Conservation (phyloP, 2,329 filamentous ascomycete genomes). For the Aphanoascus verrucosus region DNA sequence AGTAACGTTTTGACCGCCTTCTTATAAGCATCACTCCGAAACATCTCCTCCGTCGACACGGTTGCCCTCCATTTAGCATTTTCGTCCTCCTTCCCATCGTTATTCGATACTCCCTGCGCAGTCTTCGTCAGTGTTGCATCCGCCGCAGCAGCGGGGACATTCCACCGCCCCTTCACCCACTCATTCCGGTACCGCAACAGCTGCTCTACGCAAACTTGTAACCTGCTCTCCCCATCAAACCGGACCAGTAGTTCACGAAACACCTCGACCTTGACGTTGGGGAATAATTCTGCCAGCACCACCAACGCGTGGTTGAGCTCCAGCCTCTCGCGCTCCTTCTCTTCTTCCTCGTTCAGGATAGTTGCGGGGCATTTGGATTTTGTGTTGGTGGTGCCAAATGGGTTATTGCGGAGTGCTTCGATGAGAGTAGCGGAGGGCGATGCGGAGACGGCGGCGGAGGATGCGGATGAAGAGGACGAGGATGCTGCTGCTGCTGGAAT, state of each 20-base stretch:
- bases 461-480: constrained; percentile 4
- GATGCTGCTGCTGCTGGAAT: constrained; percentile 12
- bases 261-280: constrained; percentile 38
- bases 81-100: neutral
- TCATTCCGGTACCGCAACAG: constrained; percentile 36
- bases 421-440: constrained; percentile 29
- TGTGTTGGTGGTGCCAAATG: constrained; percentile 20
- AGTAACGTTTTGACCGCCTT: constrained; percentile 31
- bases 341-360: constrained; percentile 19
- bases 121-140: neutral
- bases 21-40: constrained; percentile 37
- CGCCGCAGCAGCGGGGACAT: constrained; percentile 23
- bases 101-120: neutral
- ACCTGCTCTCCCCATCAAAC: constrained; percentile 38
- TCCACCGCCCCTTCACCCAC: constrained; percentile 40
- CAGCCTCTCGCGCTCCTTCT: constrained; percentile 28
- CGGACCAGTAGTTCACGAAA: constrained; percentile 38
- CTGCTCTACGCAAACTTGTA: constrained; percentile 40
- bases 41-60: constrained; percentile 34
- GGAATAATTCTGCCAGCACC: constrained; percentile 35
- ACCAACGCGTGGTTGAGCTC: constrained; percentile 36
- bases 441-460: constrained; percentile 15
- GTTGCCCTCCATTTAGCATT: constrained; percentile 14
- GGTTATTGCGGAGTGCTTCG: constrained; percentile 37
- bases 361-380: constrained; percentile 9